Percentiles rank a stretch among this genome's conserved stretches.
These are phyloP conservation scores for Rhodomyrtus tomentosa DNA, from an alignment of 345 rosid species.

Conservation along the genomic window DNA sequence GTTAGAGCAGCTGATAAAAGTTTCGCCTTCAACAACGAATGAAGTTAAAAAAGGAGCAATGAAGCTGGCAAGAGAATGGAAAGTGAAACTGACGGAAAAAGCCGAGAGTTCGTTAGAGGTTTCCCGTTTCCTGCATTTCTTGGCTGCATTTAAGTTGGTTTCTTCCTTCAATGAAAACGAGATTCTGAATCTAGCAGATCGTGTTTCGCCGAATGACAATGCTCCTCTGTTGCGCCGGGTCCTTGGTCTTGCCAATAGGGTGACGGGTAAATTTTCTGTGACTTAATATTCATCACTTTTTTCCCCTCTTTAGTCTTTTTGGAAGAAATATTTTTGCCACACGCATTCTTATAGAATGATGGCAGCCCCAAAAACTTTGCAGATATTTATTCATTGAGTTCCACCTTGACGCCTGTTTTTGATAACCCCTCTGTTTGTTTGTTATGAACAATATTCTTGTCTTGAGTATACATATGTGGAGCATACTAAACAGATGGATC, in stretches of 20 bases:
- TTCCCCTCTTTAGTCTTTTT: not conserved
- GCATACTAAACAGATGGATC: not conserved
- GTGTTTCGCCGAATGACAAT: conserved; percentile 5
- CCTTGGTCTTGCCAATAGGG: conserved; percentile 10
- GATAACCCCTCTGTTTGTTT: not conserved
- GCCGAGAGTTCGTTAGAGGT: conserved; percentile 19
- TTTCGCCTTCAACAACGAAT: conserved; percentile 10
- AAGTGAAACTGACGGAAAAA: conserved; percentile 10
- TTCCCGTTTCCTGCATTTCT: conserved; percentile 20
- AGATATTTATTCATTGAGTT: not conserved
- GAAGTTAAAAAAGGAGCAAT: conserved; percentile 19
- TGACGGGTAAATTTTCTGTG: not conserved
- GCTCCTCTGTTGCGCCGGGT: conserved; percentile 8
- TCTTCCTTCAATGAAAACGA: conserved; percentile 15
- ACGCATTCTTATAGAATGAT: not conserved
- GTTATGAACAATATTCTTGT: not conserved
- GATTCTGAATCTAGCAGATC: conserved; percentile 12
- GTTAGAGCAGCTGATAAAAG: conserved; percentile 27
- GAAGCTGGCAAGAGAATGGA: conserved; percentile 24
- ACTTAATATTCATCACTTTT: not conserved
- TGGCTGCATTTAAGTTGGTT: conserved; percentile 25
- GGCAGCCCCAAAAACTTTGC: not conserved
- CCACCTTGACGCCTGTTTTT: not conserved
- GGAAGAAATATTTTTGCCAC: not conserved
- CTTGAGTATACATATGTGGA: not conserved